Evolutionary conservation across 768 basidiomycete genomes (phyloP).

Genomic region (Pulveroboletus frians): DNA sequence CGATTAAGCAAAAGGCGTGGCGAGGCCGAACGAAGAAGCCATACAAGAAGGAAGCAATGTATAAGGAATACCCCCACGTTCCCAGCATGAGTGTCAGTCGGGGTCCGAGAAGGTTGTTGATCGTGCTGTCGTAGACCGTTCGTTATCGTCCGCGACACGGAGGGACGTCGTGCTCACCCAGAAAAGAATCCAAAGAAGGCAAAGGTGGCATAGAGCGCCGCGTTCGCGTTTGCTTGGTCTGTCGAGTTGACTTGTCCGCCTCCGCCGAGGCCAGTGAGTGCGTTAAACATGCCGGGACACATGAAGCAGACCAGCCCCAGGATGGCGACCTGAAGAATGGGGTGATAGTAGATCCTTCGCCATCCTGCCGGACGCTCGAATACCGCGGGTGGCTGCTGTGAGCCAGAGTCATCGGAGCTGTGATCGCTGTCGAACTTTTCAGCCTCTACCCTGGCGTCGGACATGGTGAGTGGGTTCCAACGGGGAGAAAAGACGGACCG

Average conservation of each 20-base stretch:
- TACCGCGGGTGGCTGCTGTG: conserved; percentile 20
- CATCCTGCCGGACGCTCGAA: conserved; percentile 48
- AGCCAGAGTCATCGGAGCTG: conserved; percentile 19
- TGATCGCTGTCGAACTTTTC: conserved; percentile 16
- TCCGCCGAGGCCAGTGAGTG: conserved; percentile 73
- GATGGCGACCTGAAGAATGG: conserved; percentile 39
- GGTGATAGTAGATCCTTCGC: conserved; percentile 53
- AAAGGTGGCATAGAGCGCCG: conserved; percentile 61
- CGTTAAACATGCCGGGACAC: conserved; percentile 69
- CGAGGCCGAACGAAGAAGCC: no score
- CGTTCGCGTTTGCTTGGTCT: conserved; percentile 64
- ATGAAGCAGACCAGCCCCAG: conserved; percentile 63
- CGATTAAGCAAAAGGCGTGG: neutral
- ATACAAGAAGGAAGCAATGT: conserved; percentile 45
- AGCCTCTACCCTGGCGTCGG: conserved; percentile 12
- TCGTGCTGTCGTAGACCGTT: conserved; percentile 39
- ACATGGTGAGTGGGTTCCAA: conserved; percentile 12
- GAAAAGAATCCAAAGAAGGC: conserved; percentile 61
- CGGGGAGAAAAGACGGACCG: neutral
- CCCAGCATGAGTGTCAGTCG: conserved; percentile 46
- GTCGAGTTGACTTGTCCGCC: conserved; percentile 67
- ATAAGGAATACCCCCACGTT: conserved; percentile 47
- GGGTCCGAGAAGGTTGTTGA: conserved; percentile 68
- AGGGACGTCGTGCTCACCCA: conserved; percentile 58
- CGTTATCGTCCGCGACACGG: neutral